These are phyloP conservation scores for Streptanthus diversifolius DNA, from an alignment of 345 rosid species.

Conservation along the genomic window DNA sequence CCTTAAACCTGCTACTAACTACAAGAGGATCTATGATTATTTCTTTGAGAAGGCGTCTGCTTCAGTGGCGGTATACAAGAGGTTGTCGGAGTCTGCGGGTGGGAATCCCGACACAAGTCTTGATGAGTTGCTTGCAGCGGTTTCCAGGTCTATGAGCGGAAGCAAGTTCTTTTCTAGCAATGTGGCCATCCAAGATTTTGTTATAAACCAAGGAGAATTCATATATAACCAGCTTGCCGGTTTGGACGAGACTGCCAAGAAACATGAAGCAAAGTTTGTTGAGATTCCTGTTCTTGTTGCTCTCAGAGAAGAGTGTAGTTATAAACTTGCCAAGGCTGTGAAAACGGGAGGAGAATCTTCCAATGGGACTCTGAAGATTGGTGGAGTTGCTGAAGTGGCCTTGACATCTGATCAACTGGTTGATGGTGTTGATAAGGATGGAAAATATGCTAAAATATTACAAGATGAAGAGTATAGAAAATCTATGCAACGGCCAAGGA, in stretches of 20 bases:
- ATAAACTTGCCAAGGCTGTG: conserved; percentile 27
- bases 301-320: conserved; percentile 44
- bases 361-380: conserved; percentile 38
- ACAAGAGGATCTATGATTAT: conserved; percentile 43
- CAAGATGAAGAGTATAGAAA: conserved; percentile 72
- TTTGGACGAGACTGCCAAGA: conserved; percentile 51
- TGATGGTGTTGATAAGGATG: conserved; percentile 48
- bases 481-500: conserved; percentile 46
- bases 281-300: conserved; percentile 51
- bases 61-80: conserved; percentile 57
- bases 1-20: conserved; percentile 47
- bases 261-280: conserved; percentile 35
- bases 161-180: conserved; percentile 46
- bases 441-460: conserved; percentile 53
- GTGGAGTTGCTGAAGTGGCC: conserved; percentile 32
- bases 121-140: conserved; percentile 64
- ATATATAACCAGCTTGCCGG: conserved; percentile 57
- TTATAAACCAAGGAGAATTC: conserved; percentile 59
- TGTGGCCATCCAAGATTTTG: conserved; percentile 48
- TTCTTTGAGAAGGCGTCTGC: conserved; percentile 56
- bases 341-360: conserved; percentile 17
- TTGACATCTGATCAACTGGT: conserved; percentile 24
- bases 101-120: conserved; percentile 52
- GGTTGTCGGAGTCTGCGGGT: conserved; percentile 46
- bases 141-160: conserved; percentile 49